Percentiles rank a stretch among this genome's conserved stretches.
These are phyloP conservation scores for Wickerhamiella sergipiensis DNA, from an alignment of 805 yeast species.

Conservation along the genomic window DNA sequence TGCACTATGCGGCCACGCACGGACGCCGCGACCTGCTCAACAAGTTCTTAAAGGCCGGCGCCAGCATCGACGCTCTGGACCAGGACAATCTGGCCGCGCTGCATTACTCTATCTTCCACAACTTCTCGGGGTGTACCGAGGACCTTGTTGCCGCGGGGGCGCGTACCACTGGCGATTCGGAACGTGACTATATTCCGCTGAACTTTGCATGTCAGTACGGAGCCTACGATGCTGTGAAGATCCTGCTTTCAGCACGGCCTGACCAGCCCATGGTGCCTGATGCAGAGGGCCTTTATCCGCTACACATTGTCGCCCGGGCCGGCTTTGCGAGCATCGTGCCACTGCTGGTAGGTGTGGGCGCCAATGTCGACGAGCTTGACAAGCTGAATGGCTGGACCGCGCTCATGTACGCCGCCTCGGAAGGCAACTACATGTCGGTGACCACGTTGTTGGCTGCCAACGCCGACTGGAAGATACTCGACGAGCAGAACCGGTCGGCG, in stretches of 20 bases:
- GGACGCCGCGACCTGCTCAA: constrained; percentile 33
- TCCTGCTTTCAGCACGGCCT: constrained; percentile 36
- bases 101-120: constrained; percentile 59
- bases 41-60: constrained; percentile 29
- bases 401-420: constrained; percentile 75
- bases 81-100: constrained; percentile 56
- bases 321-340: constrained; percentile 64
- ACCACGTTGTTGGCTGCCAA: constrained; percentile 56
- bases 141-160: constrained; percentile 38
- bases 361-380: constrained; percentile 65
- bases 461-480: constrained; percentile 54
- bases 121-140: constrained; percentile 42
- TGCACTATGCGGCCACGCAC: constrained; percentile 68
- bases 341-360: constrained; percentile 39
- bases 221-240: constrained; percentile 51
- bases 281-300: constrained; percentile 75
- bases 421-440: constrained; percentile 65
- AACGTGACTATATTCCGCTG: constrained; percentile 39
- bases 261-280: constrained; percentile 37
- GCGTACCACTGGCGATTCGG: constrained; percentile 26
- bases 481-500: constrained; percentile 70
- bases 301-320: constrained; percentile 77
- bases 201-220: constrained; percentile 85
- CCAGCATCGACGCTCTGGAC: constrained; percentile 26
- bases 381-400: constrained; percentile 91